Conservation (phyloP, 106 monocot genomes). For the Iris macrosiphon region DNA sequence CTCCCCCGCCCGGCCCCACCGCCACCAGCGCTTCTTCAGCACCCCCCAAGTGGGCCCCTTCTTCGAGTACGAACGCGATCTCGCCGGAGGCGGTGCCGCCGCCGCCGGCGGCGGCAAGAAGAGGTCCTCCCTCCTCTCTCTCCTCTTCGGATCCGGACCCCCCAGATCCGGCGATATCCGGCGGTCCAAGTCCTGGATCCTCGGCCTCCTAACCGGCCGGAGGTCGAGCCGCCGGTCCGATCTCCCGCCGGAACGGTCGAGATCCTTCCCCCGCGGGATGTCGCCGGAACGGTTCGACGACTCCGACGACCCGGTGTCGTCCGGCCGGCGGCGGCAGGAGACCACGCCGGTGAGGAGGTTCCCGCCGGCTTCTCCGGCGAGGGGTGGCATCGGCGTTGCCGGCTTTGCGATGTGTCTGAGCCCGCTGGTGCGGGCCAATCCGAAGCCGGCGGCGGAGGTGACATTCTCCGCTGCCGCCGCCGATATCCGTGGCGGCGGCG, state of each 20-base stretch:
- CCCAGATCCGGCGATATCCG: too few species aligned
- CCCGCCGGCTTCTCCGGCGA: not conserved
- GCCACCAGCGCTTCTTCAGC: constrained; percentile 20
- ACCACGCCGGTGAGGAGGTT: not conserved
- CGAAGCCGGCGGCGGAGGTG: not conserved
- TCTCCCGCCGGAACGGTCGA: too few species aligned
- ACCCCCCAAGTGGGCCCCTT: constrained; percentile 12
- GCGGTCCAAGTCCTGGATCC: not conserved
- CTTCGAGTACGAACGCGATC: not conserved
- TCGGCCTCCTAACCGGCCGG: not conserved
- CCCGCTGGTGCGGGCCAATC: constrained; percentile 31
- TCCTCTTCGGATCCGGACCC: constrained; percentile 2
- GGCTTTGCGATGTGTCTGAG: constrained; percentile 43
- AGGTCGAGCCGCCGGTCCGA: too few species aligned
- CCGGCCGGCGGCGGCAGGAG: not conserved
- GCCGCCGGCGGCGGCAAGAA: too few species aligned
- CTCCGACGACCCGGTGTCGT: constrained; percentile 5
- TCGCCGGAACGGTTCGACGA: not conserved
- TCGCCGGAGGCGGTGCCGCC: too few species aligned
- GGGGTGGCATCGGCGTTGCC: constrained; percentile 8
- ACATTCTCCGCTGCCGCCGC: too few species aligned
- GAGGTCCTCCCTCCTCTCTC: not conserved
- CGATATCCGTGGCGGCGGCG: not conserved
- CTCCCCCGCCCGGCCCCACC: not conserved
- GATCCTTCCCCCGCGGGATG: not conserved